Base-by-base conservation (phyloP, 257 asterid species). In the Fraxinus anomala region DNA sequence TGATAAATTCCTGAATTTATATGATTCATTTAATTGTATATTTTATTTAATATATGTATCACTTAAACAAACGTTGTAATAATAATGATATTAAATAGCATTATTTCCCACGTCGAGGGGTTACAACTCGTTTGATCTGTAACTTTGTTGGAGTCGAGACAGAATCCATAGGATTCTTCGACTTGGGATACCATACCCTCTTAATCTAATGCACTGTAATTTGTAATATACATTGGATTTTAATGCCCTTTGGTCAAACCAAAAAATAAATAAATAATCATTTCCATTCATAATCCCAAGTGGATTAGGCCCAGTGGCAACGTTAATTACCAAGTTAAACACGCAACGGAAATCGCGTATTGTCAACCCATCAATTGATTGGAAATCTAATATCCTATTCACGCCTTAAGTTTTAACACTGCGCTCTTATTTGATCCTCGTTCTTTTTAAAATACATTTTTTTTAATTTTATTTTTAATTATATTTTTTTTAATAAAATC, bases 341-440 rank as follows among this genome's bases (percentile, higher is more conserved):
- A 12, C 54, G 54, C 19, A 44, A 44, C 17, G n/a, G 16, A 47
- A 14, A 47, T 3, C 56, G 56, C 44, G 31, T 36, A 56, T 56
- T 73, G 92, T 90, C 94, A 87, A 90, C 92, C 74, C 73, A 80
- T 77, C 77, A 36, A 81, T 84, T 83, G 74, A 86, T 84, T 77
- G 76, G 16, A 14, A 47, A 47, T 47, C 33, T 3, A 31, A 31
- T 31, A 31, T 2, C 33, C 56, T 16, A 47, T 47, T 13, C n/a
- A 14, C 56, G 4, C 33, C 33, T 31, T 31, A 31, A 31, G 33
- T 31, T 31, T 31, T 31, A 31, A 31, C 33, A 31, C 0, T 31
- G 33, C 33, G 5, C 31, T 30, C 3, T 30, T 30, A 30, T 30
- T 30, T 30, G 33, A 31, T 31, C 4, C 33, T 31, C 33, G 33